Evolutionary conservation across 139 green algal genomes (phyloP).

Genomic region (Picochlorum costavermella): DNA sequence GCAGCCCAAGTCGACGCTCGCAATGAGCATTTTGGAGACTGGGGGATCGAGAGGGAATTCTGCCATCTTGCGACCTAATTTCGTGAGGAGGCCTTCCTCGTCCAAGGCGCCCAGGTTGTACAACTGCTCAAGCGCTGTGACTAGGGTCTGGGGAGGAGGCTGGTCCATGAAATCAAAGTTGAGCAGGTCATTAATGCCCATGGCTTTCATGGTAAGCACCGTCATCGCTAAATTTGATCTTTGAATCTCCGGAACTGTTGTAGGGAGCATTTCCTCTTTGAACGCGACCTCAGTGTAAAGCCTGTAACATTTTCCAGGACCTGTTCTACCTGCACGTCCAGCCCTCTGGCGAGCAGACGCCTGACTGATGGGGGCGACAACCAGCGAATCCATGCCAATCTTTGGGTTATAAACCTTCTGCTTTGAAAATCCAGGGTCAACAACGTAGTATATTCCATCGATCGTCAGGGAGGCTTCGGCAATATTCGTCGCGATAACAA

Average conservation of each 20-base stretch:
- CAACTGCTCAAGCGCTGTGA: slow-evolving; percentile 83
- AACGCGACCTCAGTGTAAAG: slow-evolving; percentile 85
- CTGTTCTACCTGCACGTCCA: slow-evolving; percentile 88
- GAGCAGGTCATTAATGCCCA: slow-evolving; percentile 98
- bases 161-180: slow-evolving; percentile 99
- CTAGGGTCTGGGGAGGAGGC: slow-evolving; percentile 69
- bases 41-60: slow-evolving; percentile 97
- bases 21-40: slow-evolving; percentile 95
- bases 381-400: slow-evolving; percentile 91
- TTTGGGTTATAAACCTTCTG: slow-evolving; percentile 71
- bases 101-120: slow-evolving; percentile 95
- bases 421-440: slow-evolving; percentile 74
- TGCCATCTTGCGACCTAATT: slow-evolving; percentile 95
- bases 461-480: slow-evolving; percentile 96
- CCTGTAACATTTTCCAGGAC: slow-evolving; percentile 95
- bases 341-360: slow-evolving; percentile 83
- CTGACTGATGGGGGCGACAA: slow-evolving; percentile 90
- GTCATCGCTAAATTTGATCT: slow-evolving; percentile 69
- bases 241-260: slow-evolving; percentile 84
- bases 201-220: slow-evolving; percentile 66
- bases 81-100: slow-evolving; percentile 91
- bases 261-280: slow-evolving; percentile 88
- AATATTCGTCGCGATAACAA: slow-evolving; percentile 98
- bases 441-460: slow-evolving; percentile 97
- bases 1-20: slow-evolving; percentile 92